These are phyloP conservation scores for Agroathelia rolfsii DNA, from an alignment of 1,284 basidiomycete species.

Conservation along the genomic window DNA sequence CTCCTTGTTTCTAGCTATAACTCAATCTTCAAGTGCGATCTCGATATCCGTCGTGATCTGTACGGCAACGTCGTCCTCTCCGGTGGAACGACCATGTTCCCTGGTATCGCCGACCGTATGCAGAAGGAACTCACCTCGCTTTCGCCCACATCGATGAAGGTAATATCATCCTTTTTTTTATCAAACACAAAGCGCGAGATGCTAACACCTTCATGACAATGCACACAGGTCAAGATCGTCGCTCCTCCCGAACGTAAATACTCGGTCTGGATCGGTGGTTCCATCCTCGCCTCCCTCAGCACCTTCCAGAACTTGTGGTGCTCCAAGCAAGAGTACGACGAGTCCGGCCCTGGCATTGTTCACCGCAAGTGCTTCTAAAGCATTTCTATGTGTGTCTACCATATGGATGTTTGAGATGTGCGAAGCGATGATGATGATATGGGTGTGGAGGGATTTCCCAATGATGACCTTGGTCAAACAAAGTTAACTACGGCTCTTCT, in stretches of 20 bases:
- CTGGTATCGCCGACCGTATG: slow-evolving; percentile 95
- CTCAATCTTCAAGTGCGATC: slow-evolving; percentile 75
- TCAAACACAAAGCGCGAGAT: too few relatives aligned
- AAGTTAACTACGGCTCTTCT: too few relatives aligned
- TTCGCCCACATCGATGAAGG: slow-evolving; percentile 84
- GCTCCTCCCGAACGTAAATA: slow-evolving; percentile 90
- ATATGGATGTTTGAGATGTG: background rate
- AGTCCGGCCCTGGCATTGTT: slow-evolving; percentile 77
- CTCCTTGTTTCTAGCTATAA: slow-evolving; percentile 54
- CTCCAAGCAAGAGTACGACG: slow-evolving; percentile 90
- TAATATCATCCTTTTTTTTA: slow-evolving; percentile 16
- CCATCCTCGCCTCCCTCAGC: slow-evolving; percentile 89
- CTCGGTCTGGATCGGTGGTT: slow-evolving; percentile 99
- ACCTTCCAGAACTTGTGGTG: slow-evolving; percentile 96
- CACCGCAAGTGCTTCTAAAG: slow-evolving; percentile 71
- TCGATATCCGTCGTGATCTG: slow-evolving; percentile 80
- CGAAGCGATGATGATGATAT: too few relatives aligned
- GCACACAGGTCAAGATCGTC: slow-evolving; percentile 82
- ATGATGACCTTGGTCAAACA: too few relatives aligned
- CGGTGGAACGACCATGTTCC: slow-evolving; percentile 97
- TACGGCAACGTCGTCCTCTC: slow-evolving; percentile 94
- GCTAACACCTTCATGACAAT: too few relatives aligned
- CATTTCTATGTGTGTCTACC: background rate
- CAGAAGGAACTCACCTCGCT: slow-evolving; percentile 93
- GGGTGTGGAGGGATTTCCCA: too few relatives aligned